Conservation (phyloP, 176 grass and related monocot genomes). For the Areca catechu region DNA sequence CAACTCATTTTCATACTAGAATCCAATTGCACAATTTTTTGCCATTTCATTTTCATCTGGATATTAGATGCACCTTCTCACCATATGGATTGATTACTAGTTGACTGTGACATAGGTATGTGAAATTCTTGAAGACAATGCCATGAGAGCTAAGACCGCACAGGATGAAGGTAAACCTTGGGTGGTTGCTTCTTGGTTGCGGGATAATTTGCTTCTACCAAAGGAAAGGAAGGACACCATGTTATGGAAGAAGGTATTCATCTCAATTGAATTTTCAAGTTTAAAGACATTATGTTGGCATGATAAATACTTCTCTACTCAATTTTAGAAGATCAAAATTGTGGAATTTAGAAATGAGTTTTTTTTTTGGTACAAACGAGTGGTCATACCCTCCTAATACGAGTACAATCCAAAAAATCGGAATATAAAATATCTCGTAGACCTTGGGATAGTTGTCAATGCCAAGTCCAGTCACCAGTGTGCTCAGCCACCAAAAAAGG, state of each 20-base stretch:
- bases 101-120: constrained; percentile 41
- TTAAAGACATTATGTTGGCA: not conserved
- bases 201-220: constrained; percentile 66
- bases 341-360: too few species aligned
- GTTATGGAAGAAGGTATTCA: constrained; percentile 82
- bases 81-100: too few species aligned
- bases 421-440: too few species aligned
- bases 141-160: constrained; percentile 20
- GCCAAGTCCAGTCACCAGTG: too few species aligned
- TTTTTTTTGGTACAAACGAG: too few species aligned
- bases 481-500: too few species aligned
- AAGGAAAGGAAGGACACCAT: constrained; percentile 58
- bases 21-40: constrained; percentile 2
- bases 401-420: too few species aligned
- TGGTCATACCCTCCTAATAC: too few species aligned
- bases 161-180: constrained; percentile 41
- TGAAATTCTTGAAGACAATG: constrained; percentile 90
- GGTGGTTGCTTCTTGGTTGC: constrained; percentile 79
- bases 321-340: not conserved
- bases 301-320: not conserved
- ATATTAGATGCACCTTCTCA: too few species aligned
- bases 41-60: not conserved
- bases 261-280: constrained; percentile 1
- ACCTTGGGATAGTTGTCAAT: too few species aligned
- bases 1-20: too few species aligned